Percentiles rank a stretch among this genome's conserved stretches.
Evolutionary conservation across 495 filamentous ascomycete species (phyloP).

Genomic region (Chaetomidium leptoderma): DNA sequence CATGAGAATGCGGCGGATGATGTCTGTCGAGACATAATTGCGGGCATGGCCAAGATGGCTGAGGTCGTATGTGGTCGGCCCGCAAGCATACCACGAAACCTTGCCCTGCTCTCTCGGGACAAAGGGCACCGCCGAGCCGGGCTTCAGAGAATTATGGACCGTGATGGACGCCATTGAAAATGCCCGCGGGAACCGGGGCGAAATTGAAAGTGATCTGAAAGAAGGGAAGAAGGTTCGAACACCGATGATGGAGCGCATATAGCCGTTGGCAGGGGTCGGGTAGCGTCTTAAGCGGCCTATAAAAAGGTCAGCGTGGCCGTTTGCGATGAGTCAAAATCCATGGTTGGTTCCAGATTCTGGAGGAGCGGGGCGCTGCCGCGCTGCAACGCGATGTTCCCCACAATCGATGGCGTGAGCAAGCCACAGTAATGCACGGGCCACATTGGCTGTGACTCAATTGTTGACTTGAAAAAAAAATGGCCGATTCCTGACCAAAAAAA

Average conservation of each 20-base stretch:
- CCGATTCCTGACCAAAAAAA: no score
- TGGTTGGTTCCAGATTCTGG: constrained; percentile 13
- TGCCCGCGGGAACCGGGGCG: constrained; percentile 16
- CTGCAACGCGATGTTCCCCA: constrained; percentile 11
- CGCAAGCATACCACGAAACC: constrained; percentile 85
- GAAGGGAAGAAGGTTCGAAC: constrained; percentile 20
- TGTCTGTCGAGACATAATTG: constrained; percentile 94
- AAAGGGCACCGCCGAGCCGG: constrained; percentile 66
- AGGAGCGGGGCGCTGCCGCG: constrained; percentile 10
- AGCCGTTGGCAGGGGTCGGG: constrained; percentile 14
- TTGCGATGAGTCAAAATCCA: constrained; percentile 26
- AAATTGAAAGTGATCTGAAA: constrained; percentile 28
- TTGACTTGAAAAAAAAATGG: no score
- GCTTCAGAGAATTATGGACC: constrained; percentile 75
- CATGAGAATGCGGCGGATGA: constrained; percentile 77
- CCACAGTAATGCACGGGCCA: constrained; percentile 1
- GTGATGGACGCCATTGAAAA: constrained; percentile 50
- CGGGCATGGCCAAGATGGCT: constrained; percentile 78
- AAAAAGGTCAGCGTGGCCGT: constrained; percentile 29
- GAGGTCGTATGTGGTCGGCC: constrained; percentile 91
- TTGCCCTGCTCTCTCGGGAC: constrained; percentile 69
- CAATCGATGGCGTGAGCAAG: not conserved
- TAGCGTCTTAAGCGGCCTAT: not conserved
- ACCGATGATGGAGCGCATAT: constrained; percentile 26
- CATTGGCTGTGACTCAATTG: not conserved